phyloP scores from a whole-genome alignment of 2,329 filamentous ascomycete genomes.

The Tolypocladium sp. region DNA sequence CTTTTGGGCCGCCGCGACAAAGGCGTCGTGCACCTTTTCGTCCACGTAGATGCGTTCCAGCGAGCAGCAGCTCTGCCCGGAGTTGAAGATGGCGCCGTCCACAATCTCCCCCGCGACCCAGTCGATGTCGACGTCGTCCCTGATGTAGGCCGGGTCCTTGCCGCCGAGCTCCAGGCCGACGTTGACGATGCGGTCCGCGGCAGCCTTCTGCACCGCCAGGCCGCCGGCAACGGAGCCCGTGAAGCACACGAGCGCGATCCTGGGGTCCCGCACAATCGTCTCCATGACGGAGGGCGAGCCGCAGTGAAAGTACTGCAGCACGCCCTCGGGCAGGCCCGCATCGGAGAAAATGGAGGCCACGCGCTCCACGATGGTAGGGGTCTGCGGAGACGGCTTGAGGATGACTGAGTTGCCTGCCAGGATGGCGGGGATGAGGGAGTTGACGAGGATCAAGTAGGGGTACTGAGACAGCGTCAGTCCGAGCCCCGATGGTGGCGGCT shows the following conservation, averaged over 20 bases:
- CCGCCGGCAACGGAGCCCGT: constrained; percentile 88
- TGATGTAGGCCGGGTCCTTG: constrained; percentile 88
- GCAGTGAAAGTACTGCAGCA: constrained; percentile 88
- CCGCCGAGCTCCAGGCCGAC: constrained; percentile 89
- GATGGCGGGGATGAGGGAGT: constrained; percentile 86
- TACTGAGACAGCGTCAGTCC: constrained; percentile 48
- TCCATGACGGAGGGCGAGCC: constrained; percentile 72
- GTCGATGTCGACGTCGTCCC: constrained; percentile 73
- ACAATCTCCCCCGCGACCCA: constrained; percentile 95
- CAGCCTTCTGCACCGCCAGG: constrained; percentile 75
- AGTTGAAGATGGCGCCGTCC: constrained; percentile 94
- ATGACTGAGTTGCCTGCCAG: constrained; percentile 87
- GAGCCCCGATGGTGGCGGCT: background rate
- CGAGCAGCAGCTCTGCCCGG: constrained; percentile 94
- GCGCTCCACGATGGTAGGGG: constrained; percentile 83
- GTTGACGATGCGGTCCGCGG: constrained; percentile 72
- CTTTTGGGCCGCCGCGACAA: constrained; percentile 69
- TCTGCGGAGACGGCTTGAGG: constrained; percentile 90
- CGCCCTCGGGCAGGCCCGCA: constrained; percentile 72
- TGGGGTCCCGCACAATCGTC: constrained; percentile 65
- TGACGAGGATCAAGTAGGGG: constrained; percentile 87
- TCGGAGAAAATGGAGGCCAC: constrained; percentile 66
- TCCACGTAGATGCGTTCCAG: constrained; percentile 89
- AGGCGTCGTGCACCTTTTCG: constrained; percentile 72
- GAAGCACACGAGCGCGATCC: constrained; percentile 78